These are phyloP conservation scores for Leucaena leucocephala DNA, from an alignment of 306 rosid species.

Conservation along the genomic window DNA sequence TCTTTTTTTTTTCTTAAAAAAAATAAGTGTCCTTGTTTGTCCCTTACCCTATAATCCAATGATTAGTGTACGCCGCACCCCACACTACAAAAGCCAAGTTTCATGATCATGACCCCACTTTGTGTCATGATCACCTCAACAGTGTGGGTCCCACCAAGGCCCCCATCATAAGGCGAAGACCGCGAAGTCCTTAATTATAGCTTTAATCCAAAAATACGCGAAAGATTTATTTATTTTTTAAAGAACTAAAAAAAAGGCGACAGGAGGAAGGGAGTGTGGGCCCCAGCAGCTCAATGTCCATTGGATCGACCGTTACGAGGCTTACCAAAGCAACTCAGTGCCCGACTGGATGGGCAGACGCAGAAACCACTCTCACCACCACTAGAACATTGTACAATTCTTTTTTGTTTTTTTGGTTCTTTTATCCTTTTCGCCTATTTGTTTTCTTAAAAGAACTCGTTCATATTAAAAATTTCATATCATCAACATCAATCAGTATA, in stretches of 20 bases:
- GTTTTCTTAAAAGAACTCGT: too few species aligned
- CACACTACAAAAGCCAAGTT: not conserved
- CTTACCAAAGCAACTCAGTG: slow-evolving; percentile 30
- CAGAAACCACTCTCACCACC: not conserved
- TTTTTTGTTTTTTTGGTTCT: not conserved
- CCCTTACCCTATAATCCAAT: slow-evolving; percentile 17
- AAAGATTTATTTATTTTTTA: not conserved
- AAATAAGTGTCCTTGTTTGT: slow-evolving; percentile 1
- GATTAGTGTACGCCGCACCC: slow-evolving; percentile 21
- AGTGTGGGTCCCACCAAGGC: not conserved
- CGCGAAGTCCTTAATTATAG: slow-evolving; percentile 12
- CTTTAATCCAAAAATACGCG: not conserved
- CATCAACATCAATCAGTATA: too few species aligned
- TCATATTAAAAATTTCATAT: too few species aligned
- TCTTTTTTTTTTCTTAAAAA: not conserved
- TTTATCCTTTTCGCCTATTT: too few species aligned
- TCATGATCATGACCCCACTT: slow-evolving; percentile 9
- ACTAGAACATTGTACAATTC: not conserved
- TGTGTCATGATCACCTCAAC: not conserved
- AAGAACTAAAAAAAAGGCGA: not conserved
- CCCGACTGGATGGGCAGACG: slow-evolving; percentile 36
- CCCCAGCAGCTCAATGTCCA: slow-evolving; percentile 22
- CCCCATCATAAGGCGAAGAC: not conserved
- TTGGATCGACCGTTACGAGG: slow-evolving; percentile 49
- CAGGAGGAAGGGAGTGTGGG: slow-evolving; percentile 29